Evolutionary conservation across 2,329 filamentous ascomycete species (phyloP).

Genomic region (Aureobasidium zeae): DNA sequence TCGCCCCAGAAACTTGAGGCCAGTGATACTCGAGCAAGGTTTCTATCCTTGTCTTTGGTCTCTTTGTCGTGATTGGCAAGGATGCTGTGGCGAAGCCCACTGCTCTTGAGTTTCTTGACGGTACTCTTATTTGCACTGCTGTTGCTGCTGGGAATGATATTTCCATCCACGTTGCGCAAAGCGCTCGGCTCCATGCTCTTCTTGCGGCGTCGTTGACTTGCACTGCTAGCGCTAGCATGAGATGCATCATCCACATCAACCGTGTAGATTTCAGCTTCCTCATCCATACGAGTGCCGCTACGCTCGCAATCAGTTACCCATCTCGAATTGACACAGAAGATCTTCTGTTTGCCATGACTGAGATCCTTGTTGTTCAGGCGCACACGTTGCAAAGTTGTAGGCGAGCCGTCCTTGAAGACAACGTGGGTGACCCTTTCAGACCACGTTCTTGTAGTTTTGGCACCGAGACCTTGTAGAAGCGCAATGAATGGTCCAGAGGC

Average conservation of each 20-base stretch:
- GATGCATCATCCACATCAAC: slow-evolving; percentile 28
- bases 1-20: slow-evolving; percentile 16
- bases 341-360: slow-evolving; percentile 21
- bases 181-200: slow-evolving; percentile 31
- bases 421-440: slow-evolving; percentile 31
- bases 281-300: slow-evolving; percentile 24
- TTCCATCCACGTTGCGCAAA: slow-evolving; percentile 26
- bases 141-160: slow-evolving; percentile 23
- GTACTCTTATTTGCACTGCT: slow-evolving; percentile 25
- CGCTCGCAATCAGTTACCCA: slow-evolving; percentile 31
- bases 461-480: slow-evolving; percentile 29
- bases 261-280: slow-evolving; percentile 26
- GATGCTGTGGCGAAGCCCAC: slow-evolving; percentile 15
- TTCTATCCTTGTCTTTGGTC: no score
- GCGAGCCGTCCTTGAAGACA: slow-evolving; percentile 32
- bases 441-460: slow-evolving; percentile 29
- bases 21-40: slow-evolving; percentile 19
- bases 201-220: slow-evolving; percentile 26
- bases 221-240: no score
- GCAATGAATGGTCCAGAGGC: slow-evolving; percentile 28
- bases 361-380: slow-evolving; percentile 26
- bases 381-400: slow-evolving; percentile 27
- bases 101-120: slow-evolving; percentile 20
- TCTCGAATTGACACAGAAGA: slow-evolving; percentile 31
- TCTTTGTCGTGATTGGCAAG: slow-evolving; percentile 15